Percentiles rank a stretch among this genome's conserved stretches.
Conservation (phyloP, 371 early-diverging fungal genomes). For the Mucor plumbeus region DNA sequence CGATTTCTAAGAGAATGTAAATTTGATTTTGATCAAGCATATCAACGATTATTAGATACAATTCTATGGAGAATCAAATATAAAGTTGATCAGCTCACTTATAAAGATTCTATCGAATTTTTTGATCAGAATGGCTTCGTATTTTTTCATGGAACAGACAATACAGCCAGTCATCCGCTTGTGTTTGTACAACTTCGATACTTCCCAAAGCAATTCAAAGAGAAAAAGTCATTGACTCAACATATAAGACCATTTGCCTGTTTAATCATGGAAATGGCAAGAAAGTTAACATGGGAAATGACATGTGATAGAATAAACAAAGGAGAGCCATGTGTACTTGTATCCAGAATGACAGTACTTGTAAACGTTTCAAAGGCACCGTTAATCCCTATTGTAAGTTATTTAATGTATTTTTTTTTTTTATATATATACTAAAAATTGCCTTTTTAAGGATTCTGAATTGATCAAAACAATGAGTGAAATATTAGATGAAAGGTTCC, state of each 20-base stretch:
- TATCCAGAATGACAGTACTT: slow-evolving; percentile 43
- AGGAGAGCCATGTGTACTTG: slow-evolving; percentile 27
- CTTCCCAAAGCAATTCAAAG: slow-evolving; percentile 33
- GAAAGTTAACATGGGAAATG: slow-evolving; percentile 43
- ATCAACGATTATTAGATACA: slow-evolving; percentile 32
- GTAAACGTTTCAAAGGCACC: slow-evolving; percentile 50
- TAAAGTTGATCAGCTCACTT: slow-evolving; percentile 28
- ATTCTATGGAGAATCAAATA: slow-evolving; percentile 42
- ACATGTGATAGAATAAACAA: slow-evolving; percentile 26
- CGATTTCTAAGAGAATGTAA: slow-evolving; percentile 20
- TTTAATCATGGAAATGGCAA: slow-evolving; percentile 51
- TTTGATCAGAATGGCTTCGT: slow-evolving; percentile 18
- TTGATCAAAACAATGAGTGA: slow-evolving; percentile 33
- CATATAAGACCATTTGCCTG: slow-evolving; percentile 43
- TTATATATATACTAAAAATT: neutral
- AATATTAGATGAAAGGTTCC: slow-evolving; percentile 39
- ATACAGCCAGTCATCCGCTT: slow-evolving; percentile 35
- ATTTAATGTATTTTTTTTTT: neutral
- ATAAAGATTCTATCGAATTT: slow-evolving; percentile 29
- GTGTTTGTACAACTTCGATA: slow-evolving; percentile 36
- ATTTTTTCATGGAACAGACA: slow-evolving; percentile 42
- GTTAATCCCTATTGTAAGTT: slow-evolving; percentile 42
- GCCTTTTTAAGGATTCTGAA: slow-evolving; percentile 34
- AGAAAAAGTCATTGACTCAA: slow-evolving; percentile 23
- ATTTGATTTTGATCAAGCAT: slow-evolving; percentile 16